Base-by-base conservation (phyloP, 106 monocot genomes). In the Narthecium ossifragum region DNA sequence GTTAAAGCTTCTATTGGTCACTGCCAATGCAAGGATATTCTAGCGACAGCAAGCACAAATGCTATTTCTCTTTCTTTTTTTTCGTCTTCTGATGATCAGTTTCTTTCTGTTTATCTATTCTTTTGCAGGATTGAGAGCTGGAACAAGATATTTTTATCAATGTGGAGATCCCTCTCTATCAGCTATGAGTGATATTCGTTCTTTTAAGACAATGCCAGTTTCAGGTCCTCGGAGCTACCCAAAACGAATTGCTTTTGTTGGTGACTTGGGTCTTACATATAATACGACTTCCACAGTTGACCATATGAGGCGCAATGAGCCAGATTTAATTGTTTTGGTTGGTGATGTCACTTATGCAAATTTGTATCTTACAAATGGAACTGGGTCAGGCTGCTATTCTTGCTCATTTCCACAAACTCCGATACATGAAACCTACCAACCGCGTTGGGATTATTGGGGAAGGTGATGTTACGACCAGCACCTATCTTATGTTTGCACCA, bases 401-500 rank as follows among this genome's bases (percentile, higher is more conserved):
- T 93, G 93, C 26, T 52, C 81, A 21, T 93, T 93, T 65, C 53
- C 75, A 0, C 8, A 82, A 8, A 82, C 93, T 13, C 93, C 85
- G 5, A 88, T 93, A 63, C 93, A 93, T 53, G 88, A 93, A 61
- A 85, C 82, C 8, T 93, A 88, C 34, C 93, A 93, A 45, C 88
- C 93, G 37, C 81, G 93, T 1, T 93, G 93, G 93, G 93, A 93
- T 46, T 88, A 81, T 47, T 93, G 88, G 93, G 88, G 88, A 70
- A 85, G 93, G 85, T 90, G 23, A 45, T 20, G 5, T n/a, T n/a
- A n/a, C n/a, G n/a, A n/a, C n/a, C n/a, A n/a, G n/a, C n/a, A n/a
- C n/a, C n/a, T n/a, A n/a, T n/a, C n/a, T n/a, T n/a, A n/a, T n/a
- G n/a, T n/a, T n/a, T n/a, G n/a, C n/a, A n/a, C n/a, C n/a, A n/a